Evolutionary conservation across 371 early-diverging fungal genomes (phyloP), one percentile per base, ranked within the genome.

Genomic region (Mucor lusitanicus): DNA sequence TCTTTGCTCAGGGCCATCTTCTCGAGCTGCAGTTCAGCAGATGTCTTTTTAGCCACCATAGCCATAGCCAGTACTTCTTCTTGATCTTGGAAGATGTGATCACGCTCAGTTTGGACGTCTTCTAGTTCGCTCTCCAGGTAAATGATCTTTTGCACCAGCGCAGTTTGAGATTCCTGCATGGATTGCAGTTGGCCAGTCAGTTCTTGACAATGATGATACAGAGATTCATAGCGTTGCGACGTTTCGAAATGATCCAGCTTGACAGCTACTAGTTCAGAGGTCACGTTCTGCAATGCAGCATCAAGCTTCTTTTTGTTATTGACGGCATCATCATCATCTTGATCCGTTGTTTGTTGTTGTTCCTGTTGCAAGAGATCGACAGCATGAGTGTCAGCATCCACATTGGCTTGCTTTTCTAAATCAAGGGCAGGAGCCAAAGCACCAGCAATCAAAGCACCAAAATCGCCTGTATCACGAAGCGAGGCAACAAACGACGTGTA

Each of bases 401-500:
- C 32, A 9, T 33, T 13, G 21, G 17, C 55, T 13, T 50, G 50
- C 15, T 33, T 44, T 44, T 40, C 44, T n/a, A 28, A 39, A 60
- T 39, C 61, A 15, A 27, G 27, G 12, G 63, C 15, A 21, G 76
- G 63, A 3, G 75, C 63, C 15, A 68, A 62, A 15, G 73, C 83
- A 42, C 78, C 76, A 13, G 83, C 83, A 30, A 83, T 73, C 57
- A 83, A 59, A 0, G 81, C 74, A 58, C 83, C 83, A 64, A 83
- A 81, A 30, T 80, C 78, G 9, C 83, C 83, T 2, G 75, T 72
- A 59, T 72, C 67, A n/a, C 76, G 71, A 1, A 83, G 40, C 1
- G 77, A 75, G 12, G 77, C 75, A 13, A 80, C 79, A 76, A 83
- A 81, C 1, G 68, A 62, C 25, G 59, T 59, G 62, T 67, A 80